phyloP scores from a whole-genome alignment of 192 early-diverging fungal genomes.

The Dissophora globulifera region DNA sequence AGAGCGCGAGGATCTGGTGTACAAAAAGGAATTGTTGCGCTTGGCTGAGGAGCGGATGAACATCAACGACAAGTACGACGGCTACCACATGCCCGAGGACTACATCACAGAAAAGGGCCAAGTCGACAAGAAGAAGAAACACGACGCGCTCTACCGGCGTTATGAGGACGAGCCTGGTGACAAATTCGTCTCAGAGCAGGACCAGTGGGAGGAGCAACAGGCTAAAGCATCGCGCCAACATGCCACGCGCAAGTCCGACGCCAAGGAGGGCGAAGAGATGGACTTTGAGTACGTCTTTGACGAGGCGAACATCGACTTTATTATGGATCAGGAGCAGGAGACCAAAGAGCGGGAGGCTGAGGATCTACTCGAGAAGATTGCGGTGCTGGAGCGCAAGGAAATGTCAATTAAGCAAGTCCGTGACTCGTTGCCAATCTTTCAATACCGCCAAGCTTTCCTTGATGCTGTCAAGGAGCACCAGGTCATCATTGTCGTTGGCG shows the following conservation, averaged over 20 bases:
- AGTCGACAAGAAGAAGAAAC: slow-evolving; percentile 94
- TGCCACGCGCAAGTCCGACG: slow-evolving; percentile 62
- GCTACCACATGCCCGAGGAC: slow-evolving; percentile 90
- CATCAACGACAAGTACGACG: slow-evolving; percentile 83
- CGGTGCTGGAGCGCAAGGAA: slow-evolving; percentile 75
- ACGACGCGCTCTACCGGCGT: slow-evolving; percentile 84
- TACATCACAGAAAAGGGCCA: slow-evolving; percentile 99
- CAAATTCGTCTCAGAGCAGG: slow-evolving; percentile 86
- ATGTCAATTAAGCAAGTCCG: slow-evolving; percentile 78
- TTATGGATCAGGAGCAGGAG: slow-evolving; percentile 74
- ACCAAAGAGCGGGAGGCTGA: slow-evolving; percentile 64
- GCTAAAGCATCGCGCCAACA: slow-evolving; percentile 69
- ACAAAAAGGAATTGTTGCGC: slow-evolving; percentile 85
- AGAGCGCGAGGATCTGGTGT: slow-evolving; percentile 82
- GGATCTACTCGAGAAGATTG: slow-evolving; percentile 62
- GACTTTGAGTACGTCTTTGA: slow-evolving; percentile 97
- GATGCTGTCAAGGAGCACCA: slow-evolving; percentile 86
- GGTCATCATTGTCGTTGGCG: slow-evolving; percentile 94
- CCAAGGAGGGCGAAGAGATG: slow-evolving; percentile 59
- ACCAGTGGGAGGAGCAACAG: slow-evolving; percentile 93
- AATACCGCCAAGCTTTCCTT: slow-evolving; percentile 85
- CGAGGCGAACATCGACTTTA: slow-evolving; percentile 91
- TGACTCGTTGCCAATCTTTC: slow-evolving; percentile 92
- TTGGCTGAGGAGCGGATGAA: slow-evolving; percentile 86
- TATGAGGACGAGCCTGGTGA: slow-evolving; percentile 84